Evolutionary conservation across 371 early-diverging fungal species (phyloP), one percentile per base, ranked within the genome.

Genomic region (Dichotomocladium elegans): DNA sequence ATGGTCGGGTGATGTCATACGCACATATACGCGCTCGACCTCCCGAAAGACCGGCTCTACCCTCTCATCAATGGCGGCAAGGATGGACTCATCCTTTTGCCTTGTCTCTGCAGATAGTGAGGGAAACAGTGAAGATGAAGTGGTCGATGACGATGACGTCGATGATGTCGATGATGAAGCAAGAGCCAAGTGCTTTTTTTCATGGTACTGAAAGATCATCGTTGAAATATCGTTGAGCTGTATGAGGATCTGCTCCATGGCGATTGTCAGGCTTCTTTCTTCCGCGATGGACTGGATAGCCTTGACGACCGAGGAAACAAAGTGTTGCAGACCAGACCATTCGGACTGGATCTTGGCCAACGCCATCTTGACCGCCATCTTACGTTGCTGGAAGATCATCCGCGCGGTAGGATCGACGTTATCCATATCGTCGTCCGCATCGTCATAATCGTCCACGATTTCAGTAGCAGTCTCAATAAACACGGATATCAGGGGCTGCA

Each of bases 11-110:
- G 70, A 70, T 1, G 68, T 73, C 58, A 80, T 71, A 10, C 75
- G 69, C n/a, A 66, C 69, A 58, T 70, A 78, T 17, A 84, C 66
- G 50, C 68, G 64, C 48, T 80, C 81, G n/a, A 84, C 72, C 14
- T 74, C 52, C 19, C 66, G 56, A 31, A 78, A 77, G 31, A 81
- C 56, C 12, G 80, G 80, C 24, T 75, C 81, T 17, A 82, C 76
- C 34, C 65, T 53, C 17, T 74, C 70, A 41, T 84, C 84, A 43
- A 81, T 77, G 21, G 78, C 75, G 14, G 72, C 58, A 10, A 84
- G 35, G 2, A 74, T 69, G 31, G 67, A 62, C 12, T 68, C 64
- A 27, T 33, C 25, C 6, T 46, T 46, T 8, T 15, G 31, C 11
- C 45, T 47, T 35, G 43, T 49, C 29, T 26, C 46, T 17, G 30